These are phyloP conservation scores for Arxiozyma heterogenica DNA, from an alignment of 1,139 yeast genomes.

Conservation along the genomic window DNA sequence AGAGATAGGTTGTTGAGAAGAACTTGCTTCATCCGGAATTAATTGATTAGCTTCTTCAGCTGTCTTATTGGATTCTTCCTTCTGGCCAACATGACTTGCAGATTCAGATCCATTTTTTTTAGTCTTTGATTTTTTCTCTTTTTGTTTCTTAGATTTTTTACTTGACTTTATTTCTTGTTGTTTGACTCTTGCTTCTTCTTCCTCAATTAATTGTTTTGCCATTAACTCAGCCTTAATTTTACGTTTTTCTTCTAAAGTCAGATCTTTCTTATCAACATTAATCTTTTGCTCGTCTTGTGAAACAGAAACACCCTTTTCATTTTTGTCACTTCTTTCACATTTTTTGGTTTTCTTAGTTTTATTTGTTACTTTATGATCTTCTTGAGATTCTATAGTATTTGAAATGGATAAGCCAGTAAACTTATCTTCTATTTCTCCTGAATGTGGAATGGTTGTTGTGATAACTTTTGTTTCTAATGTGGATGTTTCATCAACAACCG, in stretches of 20 bases:
- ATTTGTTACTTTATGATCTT: not conserved
- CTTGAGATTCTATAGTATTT: not conserved
- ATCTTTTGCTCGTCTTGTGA: conserved; percentile 1
- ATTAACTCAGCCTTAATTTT: conserved; percentile 18
- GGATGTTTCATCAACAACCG: not conserved
- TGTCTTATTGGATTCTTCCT: not conserved
- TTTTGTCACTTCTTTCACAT: not conserved
- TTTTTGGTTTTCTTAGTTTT: not conserved
- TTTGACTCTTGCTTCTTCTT: conserved; percentile 15
- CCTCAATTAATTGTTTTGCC: conserved; percentile 20
- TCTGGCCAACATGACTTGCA: not conserved
- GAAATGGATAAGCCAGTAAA: not conserved
- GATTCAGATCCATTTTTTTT: conserved; percentile 1
- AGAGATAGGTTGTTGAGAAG: not conserved
- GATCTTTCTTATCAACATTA: not conserved
- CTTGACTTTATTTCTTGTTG: not conserved
- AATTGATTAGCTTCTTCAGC: not conserved
- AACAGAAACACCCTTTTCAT: too few relatives aligned
- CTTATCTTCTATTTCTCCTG: not conserved
- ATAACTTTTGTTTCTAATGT: not conserved
- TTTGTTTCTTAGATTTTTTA: conserved; percentile 3
- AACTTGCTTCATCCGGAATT: not conserved
- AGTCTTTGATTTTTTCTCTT: conserved; percentile 5
- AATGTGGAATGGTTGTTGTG: not conserved
- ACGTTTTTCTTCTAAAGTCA: conserved; percentile 6